Evolutionary conservation across 2,329 filamentous ascomycete genomes (phyloP), one percentile per base, ranked within the genome.

Genomic region (Teratosphaeria pseudoeucalypti): DNA sequence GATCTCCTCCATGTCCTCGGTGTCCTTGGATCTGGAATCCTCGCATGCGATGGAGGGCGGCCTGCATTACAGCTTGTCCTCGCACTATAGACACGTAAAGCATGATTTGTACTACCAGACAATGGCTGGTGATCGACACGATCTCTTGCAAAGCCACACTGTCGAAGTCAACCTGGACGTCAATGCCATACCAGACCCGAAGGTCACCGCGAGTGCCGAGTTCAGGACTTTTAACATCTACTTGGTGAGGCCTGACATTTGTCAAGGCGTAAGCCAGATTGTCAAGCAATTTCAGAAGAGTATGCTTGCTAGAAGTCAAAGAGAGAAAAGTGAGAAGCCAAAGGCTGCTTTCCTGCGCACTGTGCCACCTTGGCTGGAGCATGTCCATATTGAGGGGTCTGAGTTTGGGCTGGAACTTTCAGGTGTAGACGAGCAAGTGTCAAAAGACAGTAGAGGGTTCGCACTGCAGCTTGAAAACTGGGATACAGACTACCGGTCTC

Each of bases 51-150:
- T 87, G 0, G 84, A 90, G 39, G 89, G 89, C 60, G 88, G 95
- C 37, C 77, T 91, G 3, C 89, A 96, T 70, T 99, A 99, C 73
- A 90, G 89, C 5, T 77, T 99, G 0, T 85, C 85, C 14, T 90
- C 91, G 0, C 88, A 89, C 3, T 85, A 95, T 71, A 83, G 94
- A 54, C 78, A 97, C 60, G 87, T 92, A 63, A 89, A 90, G 0
- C 91, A 96, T 71, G 84, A 90, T 64, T 81, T 99, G 0, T 99
- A 97, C 73, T 99, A 99, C 71, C 95, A 96, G 70, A 96, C 91
- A 0, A 86, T 88, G 26, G 83, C 85, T 10, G 89, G 91, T 5
- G 84, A 85, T 61, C 87, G 90, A 57, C 92, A 96, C 69, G 90
- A 96, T 68, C 79, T 99, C 6, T 81, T 97, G 2, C 85, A 91